Conservation (phyloP, 73 alveolate species). For the Tetrahymena malaccensis region DNA sequence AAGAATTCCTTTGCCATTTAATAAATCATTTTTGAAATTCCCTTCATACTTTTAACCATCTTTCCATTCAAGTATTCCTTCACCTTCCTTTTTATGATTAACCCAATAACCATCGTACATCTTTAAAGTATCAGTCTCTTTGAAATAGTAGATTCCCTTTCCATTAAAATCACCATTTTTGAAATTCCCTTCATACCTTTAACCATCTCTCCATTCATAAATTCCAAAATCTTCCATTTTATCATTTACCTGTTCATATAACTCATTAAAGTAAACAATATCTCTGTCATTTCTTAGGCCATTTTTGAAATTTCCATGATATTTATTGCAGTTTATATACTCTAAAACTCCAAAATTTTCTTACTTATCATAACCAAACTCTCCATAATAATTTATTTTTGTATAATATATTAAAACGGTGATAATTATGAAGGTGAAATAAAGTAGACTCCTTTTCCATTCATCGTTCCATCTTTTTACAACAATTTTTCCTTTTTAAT, state of each 20-base stretch:
- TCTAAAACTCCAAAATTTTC: background rate
- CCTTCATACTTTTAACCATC: background rate
- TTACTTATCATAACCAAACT: background rate
- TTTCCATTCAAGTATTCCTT: background rate
- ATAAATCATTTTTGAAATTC: background rate
- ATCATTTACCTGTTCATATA: too few species aligned
- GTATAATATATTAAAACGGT: too few species aligned
- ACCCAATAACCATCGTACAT: too few species aligned
- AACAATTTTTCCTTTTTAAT: background rate
- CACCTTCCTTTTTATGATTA: too few species aligned
- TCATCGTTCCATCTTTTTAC: background rate
- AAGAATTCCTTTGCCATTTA: background rate
- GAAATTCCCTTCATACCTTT: background rate
- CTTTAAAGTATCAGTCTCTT: too few species aligned
- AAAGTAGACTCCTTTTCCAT: background rate
- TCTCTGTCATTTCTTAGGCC: background rate
- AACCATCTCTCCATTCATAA: background rate
- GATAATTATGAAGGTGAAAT: too few species aligned
- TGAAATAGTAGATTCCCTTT: background rate
- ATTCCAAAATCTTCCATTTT: background rate
- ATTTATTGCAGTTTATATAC: background rate
- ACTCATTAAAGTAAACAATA: too few species aligned
- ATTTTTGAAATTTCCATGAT: background rate
- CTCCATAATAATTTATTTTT: background rate
- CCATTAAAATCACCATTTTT: background rate